Conservation (phyloP, 306 rosid genomes). For the Begonia peltatifolia region DNA sequence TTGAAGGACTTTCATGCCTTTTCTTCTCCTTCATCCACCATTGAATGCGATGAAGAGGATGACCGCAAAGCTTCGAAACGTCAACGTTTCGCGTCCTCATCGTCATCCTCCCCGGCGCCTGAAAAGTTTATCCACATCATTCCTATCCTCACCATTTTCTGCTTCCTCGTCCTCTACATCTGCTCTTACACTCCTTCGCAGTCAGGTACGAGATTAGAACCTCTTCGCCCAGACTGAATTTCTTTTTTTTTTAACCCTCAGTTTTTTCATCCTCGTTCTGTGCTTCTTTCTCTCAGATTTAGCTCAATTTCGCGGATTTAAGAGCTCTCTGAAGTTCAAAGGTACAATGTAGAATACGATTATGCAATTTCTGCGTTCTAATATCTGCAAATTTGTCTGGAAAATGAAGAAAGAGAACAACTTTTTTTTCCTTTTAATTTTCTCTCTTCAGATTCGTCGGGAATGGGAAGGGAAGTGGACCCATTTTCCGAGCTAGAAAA, state of each 20-base stretch:
- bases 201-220: conserved; percentile 31
- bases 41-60: conserved; percentile 9
- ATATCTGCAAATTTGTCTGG: no score
- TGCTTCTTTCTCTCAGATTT: conserved; percentile 30
- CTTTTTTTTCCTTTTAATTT: no score
- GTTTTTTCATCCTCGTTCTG: neutral
- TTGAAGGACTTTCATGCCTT: conserved; percentile 17
- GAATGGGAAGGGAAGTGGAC: conserved; percentile 20
- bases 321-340: conserved; percentile 11
- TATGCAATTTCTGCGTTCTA: neutral
- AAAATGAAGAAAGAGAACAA: no score
- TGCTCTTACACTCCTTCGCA: conserved; percentile 85
- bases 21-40: conserved; percentile 10
- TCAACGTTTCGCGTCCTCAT: conserved; percentile 44
- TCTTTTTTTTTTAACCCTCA: neutral
- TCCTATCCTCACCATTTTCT: conserved; percentile 68
- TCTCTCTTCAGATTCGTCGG: conserved; percentile 14
- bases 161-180: conserved; percentile 84
- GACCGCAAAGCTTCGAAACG: conserved; percentile 32
- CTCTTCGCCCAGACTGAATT: neutral
- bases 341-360: conserved; percentile 27
- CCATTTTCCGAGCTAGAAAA: conserved; percentile 19
- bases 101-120: conserved; percentile 34
- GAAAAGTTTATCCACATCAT: conserved; percentile 70
- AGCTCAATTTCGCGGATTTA: conserved; percentile 52